Evolutionary conservation across 2,329 filamentous ascomycete species (phyloP), one percentile per base, ranked within the genome.

Genomic region (Exophiala xenobiotica): DNA sequence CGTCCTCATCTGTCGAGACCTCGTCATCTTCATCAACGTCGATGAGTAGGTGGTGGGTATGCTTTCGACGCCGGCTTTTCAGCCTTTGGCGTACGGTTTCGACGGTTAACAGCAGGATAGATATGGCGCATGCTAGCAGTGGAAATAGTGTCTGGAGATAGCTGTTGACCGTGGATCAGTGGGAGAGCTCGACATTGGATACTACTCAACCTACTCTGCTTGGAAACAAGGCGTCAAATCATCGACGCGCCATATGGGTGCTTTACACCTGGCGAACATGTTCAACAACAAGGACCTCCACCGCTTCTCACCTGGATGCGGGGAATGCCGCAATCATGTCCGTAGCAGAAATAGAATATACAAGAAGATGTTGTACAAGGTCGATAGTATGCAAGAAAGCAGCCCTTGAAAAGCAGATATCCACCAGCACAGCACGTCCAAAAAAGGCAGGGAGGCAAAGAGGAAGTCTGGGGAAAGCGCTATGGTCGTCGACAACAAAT

Each of bases 91-190:
- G 26, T 49, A 42, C 11, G 24, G 12, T 24, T 42, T 49, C 48
- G 41, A 40, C 12, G 11, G 52, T 16, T n/a, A 57, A 40, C 31
- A 52, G 22, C 46, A 87, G 67, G 59, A 91, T 68, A 5, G 93
- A 97, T 20, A 87, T 62, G 57, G 72, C 78, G 68, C 90, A 81
- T 51, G 86, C 77, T 55, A 85, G 72, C 54, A 93, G 74, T 48
- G 93, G 93, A 48, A 97, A 78, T 40, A 95, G 75, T 54, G 88
- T 82, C 70, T 88, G 85, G 47, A 95, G 80, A 68, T 88, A 91
- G 69, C 88, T 92, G 67, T 53, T 40, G 27, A 16, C 24, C 23
- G 22, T 24, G 14, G 31, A 16, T 57, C 12, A 53, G 51, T 44
- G 33, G 20, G 29, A 20, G 9, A 20, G 22, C 12, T 8, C 23